Evolutionary conservation across 2,329 filamentous ascomycete species (phyloP), one percentile per base, ranked within the genome.

Genomic region (Botrytis pseudocinerea): DNA sequence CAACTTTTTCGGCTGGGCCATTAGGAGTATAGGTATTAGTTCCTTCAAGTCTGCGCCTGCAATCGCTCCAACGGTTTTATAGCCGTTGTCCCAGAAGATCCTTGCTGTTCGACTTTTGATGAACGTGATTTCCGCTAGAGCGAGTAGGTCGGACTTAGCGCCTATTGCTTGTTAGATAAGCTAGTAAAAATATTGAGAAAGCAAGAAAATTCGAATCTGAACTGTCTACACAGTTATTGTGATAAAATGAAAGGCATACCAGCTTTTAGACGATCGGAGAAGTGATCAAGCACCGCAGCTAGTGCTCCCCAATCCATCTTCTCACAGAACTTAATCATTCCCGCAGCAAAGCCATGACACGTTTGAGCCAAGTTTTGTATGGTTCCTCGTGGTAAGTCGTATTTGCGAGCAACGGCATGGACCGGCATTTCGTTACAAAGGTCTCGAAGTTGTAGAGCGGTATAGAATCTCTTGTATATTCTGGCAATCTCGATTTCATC

Each of bases 261-360:
- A 60, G 92, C 91, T 80, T 90, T 89, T 10, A 95, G 84, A 35
- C 92, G 86, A 81, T 94, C 92, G 0, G 90, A 89, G 82, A 93
- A 94, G 79, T 94, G 92, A 76, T 94, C 91, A 46, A 94, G 84
- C 10, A 91, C 90, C 7, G 90, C 91, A 10, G 89, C 89, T 80
- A 94, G 87, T 77, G 92, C 89, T 1, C 87, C 88, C 91, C 92
- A 94, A 2, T 87, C 89, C 92, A 95, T 93, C 28, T 89, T 86
- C 76, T 93, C 87, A 79, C 92, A 94, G 78, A 94, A 94, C 76
- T 92, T 93, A 74, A 94, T 89, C 85, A 94, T 93, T 5, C 92
- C 92, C 2, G 91, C 91, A 5, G 92, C 92, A 78, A 94, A 95
- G 0, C 92, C 92, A 76, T 93, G 90, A 76, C 92, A 94, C 1